Base-by-base conservation (phyloP, 2,329 filamentous ascomycete genomes). In the Grosmannia serpens region DNA sequence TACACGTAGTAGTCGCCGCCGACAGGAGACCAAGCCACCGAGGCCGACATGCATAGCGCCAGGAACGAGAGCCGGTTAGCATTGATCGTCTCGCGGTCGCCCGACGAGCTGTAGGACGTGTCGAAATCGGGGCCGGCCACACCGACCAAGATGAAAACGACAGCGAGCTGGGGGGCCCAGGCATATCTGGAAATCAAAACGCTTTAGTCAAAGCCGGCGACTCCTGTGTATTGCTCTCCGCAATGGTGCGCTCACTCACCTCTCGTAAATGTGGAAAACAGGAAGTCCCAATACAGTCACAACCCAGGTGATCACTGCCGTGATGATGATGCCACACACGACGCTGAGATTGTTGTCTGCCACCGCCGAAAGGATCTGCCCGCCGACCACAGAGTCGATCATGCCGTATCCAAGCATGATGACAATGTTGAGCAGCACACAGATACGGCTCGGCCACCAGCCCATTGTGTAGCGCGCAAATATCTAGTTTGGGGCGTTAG, bases 1-100 rank as follows among this genome's bases (percentile, higher is more conserved):
- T 71, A 88, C 57, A 86, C 83, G 63, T 86, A 85, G 66, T 83
- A 87, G 67, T 88, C 85, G 0, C 81, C 81, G n/a, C 80, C 82
- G 2, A 78, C 77, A 5, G 82, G 80, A 2, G 80, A 74, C 67
- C 86, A 88, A 1, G 83, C 85, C 57, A 86, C 79, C 9, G 82
- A 81, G 1, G 81, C 80, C 26, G 84, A 83, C 15, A 87, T 74
- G 63, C 82, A 87, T 53, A 89, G 74, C 13, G 82, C 85, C 69
- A 90, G 86, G 70, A 88, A 90, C 5, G 83, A 86, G 35, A 89
- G 72, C 3, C 80, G 73, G 61, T 81, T 80, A 33, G 81, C 84
- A 17, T 73, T 71, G 9, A 84, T 65, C 2, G 80, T 82, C 50
- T 74, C 69, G 17, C 74, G 65, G 52, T 80, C 73, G n/a, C 79